Base-by-base conservation (phyloP, 169 alveolate genomes). In the Cryptosporidium andersoni region DNA sequence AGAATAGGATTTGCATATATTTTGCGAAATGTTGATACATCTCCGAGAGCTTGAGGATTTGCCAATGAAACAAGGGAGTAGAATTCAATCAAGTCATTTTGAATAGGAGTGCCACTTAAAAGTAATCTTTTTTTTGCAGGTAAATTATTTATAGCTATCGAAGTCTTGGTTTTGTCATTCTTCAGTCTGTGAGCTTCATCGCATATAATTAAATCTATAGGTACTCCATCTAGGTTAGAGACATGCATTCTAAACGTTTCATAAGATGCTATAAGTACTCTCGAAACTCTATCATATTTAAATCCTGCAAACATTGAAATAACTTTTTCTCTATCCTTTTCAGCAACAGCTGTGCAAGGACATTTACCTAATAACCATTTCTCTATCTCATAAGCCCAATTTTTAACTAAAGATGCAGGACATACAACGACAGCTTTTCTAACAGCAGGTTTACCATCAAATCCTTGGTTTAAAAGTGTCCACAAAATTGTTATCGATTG, bases 181-280 rank as follows among this genome's bases (percentile, higher is more conserved):
- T 97, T 97, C 63, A 97, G 91, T 51, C 95, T 93, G 80, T 97
- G 99, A 14, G 98, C 99, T 82, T 97, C 99, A 82, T 97, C 99
- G 81, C 98, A 95, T 45, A 97, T 94, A 43, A 97, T 82, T 80
- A 96, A 90, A 82, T 96, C 99, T 66, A 95, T 93, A n/a, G 97
- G 95, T 9, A 93, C 95, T 43, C 95, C 95, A 34, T 95, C 95
- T 25, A 96, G 88, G 11, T 82, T 81, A 12, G 89, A 91, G 12
- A 88, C 93, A 81, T 95, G 96, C 68, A 89, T 92, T 51, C 98
- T 90, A 90, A 95, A 96, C 39, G 97, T 92, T 66, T 96, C 99
- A 82, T 96, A 96, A 39, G 97, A 92, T 12, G 98, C 91, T 8
- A 96, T 92, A n/a, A 96, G 74, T 47, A 95, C 93, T 53, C 92